These are phyloP conservation scores for Tetrastigma voinierianum DNA, from an alignment of 164 flowering plant genomes.

Conservation along the genomic window DNA sequence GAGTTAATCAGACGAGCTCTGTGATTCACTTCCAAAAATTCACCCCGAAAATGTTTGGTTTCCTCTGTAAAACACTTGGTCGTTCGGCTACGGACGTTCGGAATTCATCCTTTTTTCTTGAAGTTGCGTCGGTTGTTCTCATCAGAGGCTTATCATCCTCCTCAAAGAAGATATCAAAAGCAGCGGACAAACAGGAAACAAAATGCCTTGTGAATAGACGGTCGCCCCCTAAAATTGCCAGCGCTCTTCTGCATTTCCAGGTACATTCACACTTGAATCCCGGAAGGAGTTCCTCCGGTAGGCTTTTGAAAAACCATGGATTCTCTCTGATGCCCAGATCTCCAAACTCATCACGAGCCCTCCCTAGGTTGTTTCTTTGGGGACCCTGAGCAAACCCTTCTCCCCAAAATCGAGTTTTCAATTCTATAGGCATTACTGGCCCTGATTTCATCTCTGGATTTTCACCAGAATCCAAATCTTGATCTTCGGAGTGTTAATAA, in stretches of 20 bases:
- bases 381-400: constrained; percentile 6
- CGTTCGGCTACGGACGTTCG: no score
- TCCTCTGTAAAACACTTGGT: no score
- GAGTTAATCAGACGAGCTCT: no score
- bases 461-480: not conserved
- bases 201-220: constrained; percentile 8
- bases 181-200: not conserved
- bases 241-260: not conserved
- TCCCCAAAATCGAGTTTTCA: constrained; percentile 11
- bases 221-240: constrained; percentile 8
- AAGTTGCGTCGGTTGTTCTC: not conserved
- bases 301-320: constrained; percentile 7
- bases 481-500: not conserved
- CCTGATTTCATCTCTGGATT: no score
- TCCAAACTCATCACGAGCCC: not conserved
- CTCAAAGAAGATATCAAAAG: not conserved
- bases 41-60: no score
- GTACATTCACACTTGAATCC: not conserved
- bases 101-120: no score
- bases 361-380: not conserved
- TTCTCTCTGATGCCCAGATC: constrained; percentile 3
- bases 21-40: no score
- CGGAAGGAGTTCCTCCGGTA: constrained; percentile 6
- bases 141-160: not conserved
- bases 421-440: constrained; percentile 4